Evolutionary conservation across 176 grass and related monocot genomes (phyloP).

Genomic region (Themeda triandra): DNA sequence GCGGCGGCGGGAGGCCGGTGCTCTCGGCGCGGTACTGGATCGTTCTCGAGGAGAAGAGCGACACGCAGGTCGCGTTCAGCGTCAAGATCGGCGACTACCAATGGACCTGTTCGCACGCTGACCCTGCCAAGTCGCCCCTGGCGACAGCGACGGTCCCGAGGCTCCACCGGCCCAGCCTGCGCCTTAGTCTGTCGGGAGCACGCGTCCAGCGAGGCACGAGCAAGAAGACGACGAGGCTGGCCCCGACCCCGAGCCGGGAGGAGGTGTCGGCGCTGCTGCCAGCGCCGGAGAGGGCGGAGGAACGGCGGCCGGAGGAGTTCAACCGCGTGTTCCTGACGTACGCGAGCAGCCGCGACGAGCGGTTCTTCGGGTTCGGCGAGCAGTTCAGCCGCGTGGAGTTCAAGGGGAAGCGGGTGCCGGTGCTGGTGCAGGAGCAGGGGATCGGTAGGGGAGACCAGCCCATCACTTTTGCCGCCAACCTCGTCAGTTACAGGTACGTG

Average conservation of each 20-base stretch:
- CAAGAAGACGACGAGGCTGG: constrained; percentile 22
- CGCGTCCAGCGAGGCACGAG: constrained; percentile 5
- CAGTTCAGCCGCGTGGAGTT: constrained; percentile 92
- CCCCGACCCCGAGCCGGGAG: background rate
- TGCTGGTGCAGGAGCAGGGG: constrained; percentile 94
- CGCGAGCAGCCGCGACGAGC: constrained; percentile 60
- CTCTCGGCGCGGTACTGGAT: constrained; percentile 65
- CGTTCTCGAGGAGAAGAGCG: constrained; percentile 65
- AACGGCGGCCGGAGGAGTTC: constrained; percentile 36
- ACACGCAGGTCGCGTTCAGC: constrained; percentile 58
- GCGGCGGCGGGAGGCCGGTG: constrained; percentile 10
- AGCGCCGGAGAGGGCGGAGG: background rate
- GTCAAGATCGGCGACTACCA: constrained; percentile 66
- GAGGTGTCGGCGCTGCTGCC: constrained; percentile 25
- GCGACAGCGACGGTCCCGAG: background rate
- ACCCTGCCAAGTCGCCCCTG: background rate
- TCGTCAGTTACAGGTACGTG: constrained; percentile 82
- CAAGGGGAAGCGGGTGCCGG: constrained; percentile 73
- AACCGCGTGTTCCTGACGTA: constrained; percentile 75
- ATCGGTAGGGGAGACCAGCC: constrained; percentile 96
- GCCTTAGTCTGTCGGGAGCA: constrained; percentile 3
- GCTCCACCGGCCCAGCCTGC: constrained; percentile 13
- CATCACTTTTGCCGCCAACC: constrained; percentile 89
- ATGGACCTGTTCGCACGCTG: constrained; percentile 34
- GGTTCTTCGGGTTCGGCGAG: constrained; percentile 91